A percentile compares a stretch with the other conserved stretches of the same genome.
phyloP scores from a whole-genome alignment of 768 basidiomycete species.

The Boletus sp. region DNA sequence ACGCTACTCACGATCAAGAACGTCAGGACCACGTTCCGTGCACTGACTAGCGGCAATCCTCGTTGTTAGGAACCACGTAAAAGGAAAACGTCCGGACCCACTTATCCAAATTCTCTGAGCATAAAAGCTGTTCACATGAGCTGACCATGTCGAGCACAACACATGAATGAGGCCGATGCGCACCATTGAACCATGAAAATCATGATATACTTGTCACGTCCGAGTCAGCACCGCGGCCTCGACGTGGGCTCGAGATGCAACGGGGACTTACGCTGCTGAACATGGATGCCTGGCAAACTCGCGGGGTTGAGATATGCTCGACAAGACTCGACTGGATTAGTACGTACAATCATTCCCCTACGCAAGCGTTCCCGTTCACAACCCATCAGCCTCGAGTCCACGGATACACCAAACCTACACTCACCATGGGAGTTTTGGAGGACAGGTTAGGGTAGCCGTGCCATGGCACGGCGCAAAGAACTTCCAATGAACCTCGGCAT shows the following conservation, averaged over 20 bases:
- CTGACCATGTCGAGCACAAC: background rate
- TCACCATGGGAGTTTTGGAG: background rate
- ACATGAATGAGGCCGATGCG: background rate
- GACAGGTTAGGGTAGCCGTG: background rate
- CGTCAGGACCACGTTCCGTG: background rate
- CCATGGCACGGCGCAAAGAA: slow-evolving; percentile 2
- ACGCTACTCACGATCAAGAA: slow-evolving; percentile 4
- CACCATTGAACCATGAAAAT: slow-evolving; percentile 11
- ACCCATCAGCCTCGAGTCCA: background rate
- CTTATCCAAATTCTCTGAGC: slow-evolving; percentile 15
- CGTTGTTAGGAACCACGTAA: background rate
- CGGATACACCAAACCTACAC: background rate
- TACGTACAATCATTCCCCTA: slow-evolving; percentile 6
- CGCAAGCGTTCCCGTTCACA: background rate
- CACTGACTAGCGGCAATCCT: background rate
- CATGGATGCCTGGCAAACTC: background rate
- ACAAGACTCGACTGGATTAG: background rate
- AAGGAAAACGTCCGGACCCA: background rate
- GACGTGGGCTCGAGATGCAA: too few species aligned
- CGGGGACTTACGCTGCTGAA: background rate
- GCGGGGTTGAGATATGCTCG: background rate
- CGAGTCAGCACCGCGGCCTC: background rate
- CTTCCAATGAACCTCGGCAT: background rate
- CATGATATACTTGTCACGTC: background rate
- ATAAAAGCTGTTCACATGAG: slow-evolving; percentile 3